Base-by-base conservation (phyloP, 2,329 filamentous ascomycete genomes). In the Monosporascus cannonballus region DNA sequence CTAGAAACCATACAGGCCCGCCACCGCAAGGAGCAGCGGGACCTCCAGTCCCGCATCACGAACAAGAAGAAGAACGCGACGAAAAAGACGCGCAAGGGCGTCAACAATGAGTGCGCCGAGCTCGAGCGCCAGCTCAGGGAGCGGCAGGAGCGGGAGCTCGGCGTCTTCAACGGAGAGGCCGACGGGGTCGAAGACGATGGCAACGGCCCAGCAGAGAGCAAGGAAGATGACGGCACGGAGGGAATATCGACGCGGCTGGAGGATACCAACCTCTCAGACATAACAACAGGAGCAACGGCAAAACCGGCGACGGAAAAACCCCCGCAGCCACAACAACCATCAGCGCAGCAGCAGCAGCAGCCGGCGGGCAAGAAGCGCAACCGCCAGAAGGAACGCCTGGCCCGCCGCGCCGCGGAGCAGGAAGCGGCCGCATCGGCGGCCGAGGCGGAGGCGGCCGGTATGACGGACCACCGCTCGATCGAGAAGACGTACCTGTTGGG, bases 21-120 rank as follows among this genome's bases (percentile, higher is more conserved):
- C 47, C 94, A 99, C 69, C 85, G 90, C 63, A 94, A 90, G 71
- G 93, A 99, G 73, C 85, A 88, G 69, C 86, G 85, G 61, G 93
- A 97, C 56, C 79, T 99, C 25, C 89, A 96, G 69, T 81, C 84
- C 49, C 85, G 87, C 54, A 85, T 95, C 65, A 96, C 90, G 5
- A 91, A 87, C 73, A 97, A 96, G 79, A 99, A 96, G 78, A 97
- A 96, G 77, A 87, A 89, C 61, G 92, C 94, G 17, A 95, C 87
- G 47, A 99, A 97, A 73, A 90, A 84, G 83, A 92, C 79, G 61
- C 83, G 75, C 64, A 90, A 87, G 68, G 85, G 86, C 27, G 76
- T 93, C 64, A 90, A 87, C 41, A 78, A 87, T 50, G 89, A 93
- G 67, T 90, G 89, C 60, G 86, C 86, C 55, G 76, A 81, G 50